A percentile compares a stretch with the other conserved stretches of the same genome.
Conservation (phyloP, 1,139 yeast species). For the Wickerhamomyces sp. region DNA sequence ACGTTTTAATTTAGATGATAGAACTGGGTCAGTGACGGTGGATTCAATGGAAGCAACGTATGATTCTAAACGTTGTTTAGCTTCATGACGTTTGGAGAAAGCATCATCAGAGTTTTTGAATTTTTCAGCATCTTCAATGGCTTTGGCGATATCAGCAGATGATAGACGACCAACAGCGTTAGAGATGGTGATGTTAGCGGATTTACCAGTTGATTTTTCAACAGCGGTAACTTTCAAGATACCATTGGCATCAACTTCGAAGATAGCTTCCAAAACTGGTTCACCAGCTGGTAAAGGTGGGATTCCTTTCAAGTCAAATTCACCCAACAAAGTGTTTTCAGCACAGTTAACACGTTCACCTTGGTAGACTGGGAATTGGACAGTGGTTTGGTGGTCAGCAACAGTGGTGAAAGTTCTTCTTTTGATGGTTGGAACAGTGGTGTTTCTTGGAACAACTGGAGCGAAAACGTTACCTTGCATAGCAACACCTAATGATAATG, state of each 20-base stretch:
- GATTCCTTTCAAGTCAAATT: constrained; percentile 97
- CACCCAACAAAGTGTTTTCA: constrained; percentile 99
- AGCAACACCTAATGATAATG: constrained; percentile 99
- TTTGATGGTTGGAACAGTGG: constrained; percentile 99
- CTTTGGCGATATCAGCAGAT: constrained; percentile 95
- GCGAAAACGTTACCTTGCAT: constrained; percentile 99
- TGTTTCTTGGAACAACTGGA: constrained; percentile 99
- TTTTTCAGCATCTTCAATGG: constrained; percentile 97
- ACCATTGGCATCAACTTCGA: constrained; percentile 99
- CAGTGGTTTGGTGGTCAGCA: constrained; percentile 99
- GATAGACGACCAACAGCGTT: constrained; percentile 99
- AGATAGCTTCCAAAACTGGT: constrained; percentile 98
- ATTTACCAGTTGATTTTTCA: constrained; percentile 98
- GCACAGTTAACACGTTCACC: constrained; percentile 99
- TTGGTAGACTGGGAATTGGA: constrained; percentile 99
- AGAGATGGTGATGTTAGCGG: constrained; percentile 99
- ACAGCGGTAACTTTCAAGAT: constrained; percentile 99
- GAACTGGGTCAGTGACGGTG: constrained; percentile 96
- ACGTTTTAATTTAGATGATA: constrained; percentile 97
- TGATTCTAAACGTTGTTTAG: constrained; percentile 98
- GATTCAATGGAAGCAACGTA: constrained; percentile 97
- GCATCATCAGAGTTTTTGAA: constrained; percentile 99
- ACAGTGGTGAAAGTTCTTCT: constrained; percentile 99
- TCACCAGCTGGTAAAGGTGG: constrained; percentile 99
- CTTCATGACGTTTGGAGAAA: constrained; percentile 99